Evolutionary conservation across 2,329 filamentous ascomycete species (phyloP), one percentile per base, ranked within the genome.

Genomic region (Exophiala oligosperma): DNA sequence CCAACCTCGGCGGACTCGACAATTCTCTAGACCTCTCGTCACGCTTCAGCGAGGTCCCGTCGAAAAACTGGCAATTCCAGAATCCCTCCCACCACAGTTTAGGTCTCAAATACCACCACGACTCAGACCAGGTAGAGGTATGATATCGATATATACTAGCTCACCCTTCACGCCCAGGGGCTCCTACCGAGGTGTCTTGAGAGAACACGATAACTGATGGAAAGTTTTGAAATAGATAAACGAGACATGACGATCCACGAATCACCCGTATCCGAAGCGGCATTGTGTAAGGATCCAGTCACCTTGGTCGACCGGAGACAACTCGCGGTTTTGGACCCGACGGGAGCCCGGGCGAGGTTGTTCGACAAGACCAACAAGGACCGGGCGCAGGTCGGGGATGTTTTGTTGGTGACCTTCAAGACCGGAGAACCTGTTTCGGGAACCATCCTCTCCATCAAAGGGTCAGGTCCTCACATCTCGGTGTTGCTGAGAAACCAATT

Each of bases 351-450:
- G 61, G 88, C 87, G 44, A 84, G 85, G 32, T 86, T 99, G 57
- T 97, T 99, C 79, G 84, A 86, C 65, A 76, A 74, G 63, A 76
- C 81, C 53, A 95, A 93, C 75, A 83, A 84, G 32, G 91, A 97
- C 73, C 84, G 86, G 68, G 91, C 88, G 55, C 88, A 89, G 68
- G 84, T 89, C 1, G 94, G 94, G 69, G 94, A 99, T 75, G 90
- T 99, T 64, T 82, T 99, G 37, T 91, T 95, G 68, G 90, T 97
- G 49, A 91, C 91, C 43, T 88, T 91, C 69, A 89, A 88, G 73
- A 90, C 86, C 62, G 88, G 88, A 61, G 93, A 97, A 73, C 91
- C 93, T 5, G 97, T 97, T 72, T 85, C 92, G 1, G 94, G 94
- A 41, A 91, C 94, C 12, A 89, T 90, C 69, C 81, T 99, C 71